Percentiles rank a stretch among this genome's conserved stretches.
Evolutionary conservation across 768 basidiomycete genomes (phyloP).

Genomic region (Psilocybe tampanensis): DNA sequence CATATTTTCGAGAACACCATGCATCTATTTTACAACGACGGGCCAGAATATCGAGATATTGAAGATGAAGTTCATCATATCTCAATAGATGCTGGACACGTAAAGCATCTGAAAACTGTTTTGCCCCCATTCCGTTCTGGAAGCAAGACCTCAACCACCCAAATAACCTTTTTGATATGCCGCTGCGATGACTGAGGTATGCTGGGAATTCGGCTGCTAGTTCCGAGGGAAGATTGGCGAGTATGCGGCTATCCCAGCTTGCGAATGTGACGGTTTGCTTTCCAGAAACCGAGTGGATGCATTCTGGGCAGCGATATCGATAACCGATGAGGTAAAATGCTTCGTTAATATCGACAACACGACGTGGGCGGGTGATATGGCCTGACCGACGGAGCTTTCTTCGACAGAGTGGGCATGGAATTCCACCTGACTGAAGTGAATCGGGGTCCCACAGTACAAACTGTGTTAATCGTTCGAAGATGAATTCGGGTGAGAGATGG

Average conservation of each 20-base stretch:
- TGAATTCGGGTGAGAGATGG: neutral
- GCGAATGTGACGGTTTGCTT: neutral
- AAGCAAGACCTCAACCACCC: slow-evolving; percentile 20
- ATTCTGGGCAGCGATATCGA: slow-evolving; percentile 6
- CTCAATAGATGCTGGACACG: slow-evolving; percentile 1
- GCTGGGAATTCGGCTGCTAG: neutral
- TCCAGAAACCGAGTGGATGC: slow-evolving; percentile 4
- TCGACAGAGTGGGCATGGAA: slow-evolving; percentile 9
- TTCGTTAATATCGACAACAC: slow-evolving; percentile 3
- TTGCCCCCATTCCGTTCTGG: slow-evolving; percentile 24
- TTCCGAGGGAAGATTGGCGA: neutral
- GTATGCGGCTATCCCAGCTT: neutral
- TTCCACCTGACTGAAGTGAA: neutral
- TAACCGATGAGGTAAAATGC: slow-evolving; percentile 9
- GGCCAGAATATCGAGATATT: no score
- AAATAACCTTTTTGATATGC: slow-evolving; percentile 15
- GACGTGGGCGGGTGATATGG: neutral
- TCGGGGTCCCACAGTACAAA: neutral
- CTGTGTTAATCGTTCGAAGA: neutral
- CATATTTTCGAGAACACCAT: no score
- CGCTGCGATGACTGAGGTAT: no score
- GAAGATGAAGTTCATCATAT: neutral
- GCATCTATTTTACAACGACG: no score
- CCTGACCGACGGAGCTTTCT: neutral
- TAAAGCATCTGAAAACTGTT: slow-evolving; percentile 25